Conservation (phyloP, 495 filamentous ascomycete genomes). For the Daldinia concentrica region DNA sequence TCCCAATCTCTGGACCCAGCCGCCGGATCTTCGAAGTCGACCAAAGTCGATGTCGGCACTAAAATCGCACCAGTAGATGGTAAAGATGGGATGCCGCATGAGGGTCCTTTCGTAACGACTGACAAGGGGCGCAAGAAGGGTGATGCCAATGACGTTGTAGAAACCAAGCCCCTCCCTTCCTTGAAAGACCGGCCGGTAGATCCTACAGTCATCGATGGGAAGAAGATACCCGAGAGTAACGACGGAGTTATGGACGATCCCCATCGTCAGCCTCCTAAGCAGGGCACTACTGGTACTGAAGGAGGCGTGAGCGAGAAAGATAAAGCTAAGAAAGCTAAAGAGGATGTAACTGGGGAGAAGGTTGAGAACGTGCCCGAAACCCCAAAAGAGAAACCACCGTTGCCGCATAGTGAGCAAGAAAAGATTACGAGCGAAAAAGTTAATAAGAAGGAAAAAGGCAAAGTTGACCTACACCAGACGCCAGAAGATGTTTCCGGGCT, state of each 20-base stretch:
- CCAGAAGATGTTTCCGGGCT: conserved; percentile 65
- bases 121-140: conserved; percentile 58
- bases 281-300: conserved; percentile 86
- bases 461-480: conserved; percentile 52
- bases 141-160: conserved; percentile 44
- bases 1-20: conserved; percentile 43
- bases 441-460: conserved; percentile 50
- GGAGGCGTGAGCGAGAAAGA: conserved; percentile 87
- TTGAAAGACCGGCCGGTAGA: conserved; percentile 60
- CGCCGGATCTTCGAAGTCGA: conserved; percentile 41
- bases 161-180: conserved; percentile 58
- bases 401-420: conserved; percentile 82
- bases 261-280: conserved; percentile 73
- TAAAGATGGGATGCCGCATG: conserved; percentile 93
- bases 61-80: conserved; percentile 95
- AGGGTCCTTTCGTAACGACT: conserved; percentile 84
- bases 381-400: conserved; percentile 83
- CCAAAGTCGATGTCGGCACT: conserved; percentile 66
- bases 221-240: conserved; percentile 76
- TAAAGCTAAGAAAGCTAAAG: conserved; percentile 70
- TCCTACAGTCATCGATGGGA: conserved; percentile 65
- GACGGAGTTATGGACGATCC: conserved; percentile 94
- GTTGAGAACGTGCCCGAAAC: conserved; percentile 78
- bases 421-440: conserved; percentile 55
- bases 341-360: conserved; percentile 66